Base-by-base conservation (phyloP, 2,329 filamentous ascomycete species). In the Stemphylium beticola region DNA sequence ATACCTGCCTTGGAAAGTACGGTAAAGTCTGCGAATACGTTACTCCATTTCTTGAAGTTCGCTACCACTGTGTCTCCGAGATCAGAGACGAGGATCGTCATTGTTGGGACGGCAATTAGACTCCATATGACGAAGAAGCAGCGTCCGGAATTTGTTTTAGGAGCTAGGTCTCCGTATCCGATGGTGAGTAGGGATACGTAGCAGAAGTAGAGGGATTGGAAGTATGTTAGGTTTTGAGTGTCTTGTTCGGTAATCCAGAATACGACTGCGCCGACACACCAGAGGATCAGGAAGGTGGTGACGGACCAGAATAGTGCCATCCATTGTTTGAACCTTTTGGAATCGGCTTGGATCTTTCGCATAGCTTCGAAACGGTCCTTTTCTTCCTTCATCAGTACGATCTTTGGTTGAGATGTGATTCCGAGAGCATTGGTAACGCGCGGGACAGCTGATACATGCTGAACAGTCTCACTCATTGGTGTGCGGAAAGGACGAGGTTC, bases 111-210 rank as follows among this genome's bases (percentile, higher is more conserved):
- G 0, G 92, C 92, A 22, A 96, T 82, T 1, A 97, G 74, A 12
- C 88, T 91, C 93, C 93, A 97, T 51, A 96, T 87, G n/a, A 97
- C 90, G 66, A 96, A 97, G 72, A 96, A 96, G 0, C 90, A 86
- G 49, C 90, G 87, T 1, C 90, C 91, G 0, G 87, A 83, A 60
- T 92, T 93, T 2, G 88, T 90, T n/a, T 86, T 79, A 0, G 92
- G 92, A 1, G 87, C 86, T 4, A 88, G 74, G 61, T 96, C 92
- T 3, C 93, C 93, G 65, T 96, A 96, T 1, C 93, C 93, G 33
- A 96, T 90, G 0, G 93, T 96, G 2, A 92, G 81, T 20, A 96
- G 83, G 2, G 87, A 88, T 31, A 92, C 86, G 73, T 95, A 97
- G 62, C 87, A 87, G 70, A 96, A 96, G 75, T 96, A 96, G 38